These are phyloP conservation scores for Leptographium lundbergii DNA, from an alignment of 2,329 filamentous ascomycete species.

Conservation along the genomic window DNA sequence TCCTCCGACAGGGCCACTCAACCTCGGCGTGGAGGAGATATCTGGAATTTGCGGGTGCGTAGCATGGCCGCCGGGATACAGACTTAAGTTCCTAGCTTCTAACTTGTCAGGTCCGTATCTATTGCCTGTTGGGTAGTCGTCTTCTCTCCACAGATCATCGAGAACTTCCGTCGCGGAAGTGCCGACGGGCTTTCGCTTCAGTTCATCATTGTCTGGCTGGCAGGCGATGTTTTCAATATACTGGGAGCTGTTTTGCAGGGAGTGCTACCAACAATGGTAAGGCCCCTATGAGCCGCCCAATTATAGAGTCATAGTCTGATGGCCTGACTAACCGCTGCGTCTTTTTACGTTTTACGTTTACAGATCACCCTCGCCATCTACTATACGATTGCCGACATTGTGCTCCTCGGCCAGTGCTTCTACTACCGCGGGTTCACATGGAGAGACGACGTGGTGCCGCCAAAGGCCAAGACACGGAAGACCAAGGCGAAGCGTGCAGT, in stretches of 20 bases:
- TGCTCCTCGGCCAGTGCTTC: conserved; percentile 80
- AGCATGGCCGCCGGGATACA: neutral
- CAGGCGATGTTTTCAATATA: conserved; percentile 50
- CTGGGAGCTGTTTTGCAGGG: conserved; percentile 29
- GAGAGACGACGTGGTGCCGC: conserved; percentile 35
- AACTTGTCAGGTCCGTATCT: conserved; percentile 54
- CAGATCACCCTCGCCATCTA: conserved; percentile 16
- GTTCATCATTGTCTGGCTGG: conserved; percentile 86
- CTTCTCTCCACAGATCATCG: conserved; percentile 82
- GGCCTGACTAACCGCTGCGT: too few species aligned
- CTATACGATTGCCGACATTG: conserved; percentile 23
- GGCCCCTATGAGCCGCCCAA: conserved; percentile 6
- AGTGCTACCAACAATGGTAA: conserved; percentile 82
- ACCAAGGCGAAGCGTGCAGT: neutral
- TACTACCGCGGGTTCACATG: conserved; percentile 82
- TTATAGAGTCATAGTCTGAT: neutral
- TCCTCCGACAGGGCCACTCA: conserved; percentile 42
- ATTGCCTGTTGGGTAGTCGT: conserved; percentile 98
- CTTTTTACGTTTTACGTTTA: too few species aligned
- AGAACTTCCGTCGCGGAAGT: conserved; percentile 15
- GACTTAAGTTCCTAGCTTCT: neutral
- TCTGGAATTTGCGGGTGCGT: conserved; percentile 78
- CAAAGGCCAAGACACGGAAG: conserved; percentile 26
- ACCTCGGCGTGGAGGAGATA: conserved; percentile 78
- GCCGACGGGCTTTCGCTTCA: conserved; percentile 28